Evolutionary conservation across 805 yeast species (phyloP).

Genomic region (Metschnikowia lachancei): DNA sequence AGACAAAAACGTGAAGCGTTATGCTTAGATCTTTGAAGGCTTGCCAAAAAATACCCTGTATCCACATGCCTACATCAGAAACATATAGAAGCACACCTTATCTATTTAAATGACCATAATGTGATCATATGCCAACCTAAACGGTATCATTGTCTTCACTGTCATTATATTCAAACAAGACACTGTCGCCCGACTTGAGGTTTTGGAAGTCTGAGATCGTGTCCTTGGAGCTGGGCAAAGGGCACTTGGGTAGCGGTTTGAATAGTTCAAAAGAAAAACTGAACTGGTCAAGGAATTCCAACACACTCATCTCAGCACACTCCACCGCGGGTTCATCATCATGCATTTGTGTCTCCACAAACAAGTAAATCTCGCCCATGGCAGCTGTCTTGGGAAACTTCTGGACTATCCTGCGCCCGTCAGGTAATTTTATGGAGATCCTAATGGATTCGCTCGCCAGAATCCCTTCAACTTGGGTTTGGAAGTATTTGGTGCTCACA

Average conservation of each 20-base stretch:
- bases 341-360: slow-evolving; percentile 42
- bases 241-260: slow-evolving; percentile 42
- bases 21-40: too few relatives aligned
- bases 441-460: slow-evolving; percentile 20
- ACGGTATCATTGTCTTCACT: slow-evolving; percentile 18
- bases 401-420: slow-evolving; percentile 49
- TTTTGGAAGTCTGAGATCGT: slow-evolving; percentile 21
- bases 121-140: not conserved
- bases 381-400: slow-evolving; percentile 41
- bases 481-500: slow-evolving; percentile 16
- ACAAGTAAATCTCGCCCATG: slow-evolving; percentile 48
- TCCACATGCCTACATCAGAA: too few relatives aligned
- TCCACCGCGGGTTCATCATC: slow-evolving; percentile 18
- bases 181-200: slow-evolving; percentile 36
- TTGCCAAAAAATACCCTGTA: too few relatives aligned
- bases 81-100: too few relatives aligned
- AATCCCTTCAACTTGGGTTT: slow-evolving; percentile 7
- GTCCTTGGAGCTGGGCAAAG: slow-evolving; percentile 15
- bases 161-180: slow-evolving; percentile 36
- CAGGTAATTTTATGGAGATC: slow-evolving; percentile 54
- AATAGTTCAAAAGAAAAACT: slow-evolving; percentile 37
- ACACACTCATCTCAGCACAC: not conserved
- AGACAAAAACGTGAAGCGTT: too few relatives aligned
- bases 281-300: slow-evolving; percentile 26
- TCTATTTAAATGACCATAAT: too few relatives aligned